Conservation (phyloP, 176 grass and related monocot genomes). For the bread wheat (Triticum aestivum) region IWGSC_CS_RefSeq_v2.1 NC_057797.1:571603790-571604289, state of each 20-base stretch:
- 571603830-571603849: neutral
- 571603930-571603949: slow-evolving; percentile 40
- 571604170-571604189: slow-evolving; percentile 1
- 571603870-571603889: neutral
- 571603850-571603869: neutral
- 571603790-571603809: neutral
- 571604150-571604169: slow-evolving; percentile 36
- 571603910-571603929: neutral
- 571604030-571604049: slow-evolving; percentile 6
- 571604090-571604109: slow-evolving; percentile 40
- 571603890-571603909: neutral
- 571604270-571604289: neutral
- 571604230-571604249: neutral
- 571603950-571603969: slow-evolving; percentile 75
- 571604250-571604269: neutral
- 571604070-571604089: slow-evolving; percentile 36
- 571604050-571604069: slow-evolving; percentile 22
- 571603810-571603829: neutral
- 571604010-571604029: slow-evolving; percentile 10
- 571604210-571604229: neutral
- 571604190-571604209: neutral
- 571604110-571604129: slow-evolving; percentile 23
- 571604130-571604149: slow-evolving; percentile 17
- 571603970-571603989: slow-evolving; percentile 73
- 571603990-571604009: slow-evolving; percentile 36